phyloP scores from a whole-genome alignment of 2,329 filamentous ascomycete genomes.

The Colletotrichum sp. region DNA sequence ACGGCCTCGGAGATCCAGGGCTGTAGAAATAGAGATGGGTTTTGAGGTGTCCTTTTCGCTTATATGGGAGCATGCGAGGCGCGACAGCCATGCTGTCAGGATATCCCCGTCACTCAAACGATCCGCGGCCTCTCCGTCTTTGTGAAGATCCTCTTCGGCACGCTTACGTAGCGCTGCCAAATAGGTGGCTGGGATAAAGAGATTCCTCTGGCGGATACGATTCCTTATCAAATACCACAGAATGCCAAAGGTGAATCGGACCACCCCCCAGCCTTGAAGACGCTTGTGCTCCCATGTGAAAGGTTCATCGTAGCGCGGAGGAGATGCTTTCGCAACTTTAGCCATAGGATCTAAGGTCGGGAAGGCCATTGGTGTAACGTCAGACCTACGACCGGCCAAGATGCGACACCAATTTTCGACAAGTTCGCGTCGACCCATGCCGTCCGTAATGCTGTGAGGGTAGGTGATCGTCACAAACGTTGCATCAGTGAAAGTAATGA shows the following conservation, averaged over 20 bases:
- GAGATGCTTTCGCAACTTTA: constrained; percentile 19
- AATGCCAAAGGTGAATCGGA: background rate
- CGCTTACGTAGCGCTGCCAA: background rate
- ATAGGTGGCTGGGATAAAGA: constrained; percentile 24
- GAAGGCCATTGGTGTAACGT: constrained; percentile 41
- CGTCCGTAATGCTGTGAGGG: constrained; percentile 47
- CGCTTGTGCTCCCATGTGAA: constrained; percentile 24
- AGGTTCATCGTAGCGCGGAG: constrained; percentile 34
- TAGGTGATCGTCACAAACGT: constrained; percentile 52
- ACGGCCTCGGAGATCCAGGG: constrained; percentile 12
- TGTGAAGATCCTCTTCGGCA: background rate
- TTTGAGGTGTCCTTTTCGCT: background rate
- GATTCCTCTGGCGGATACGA: constrained; percentile 15
- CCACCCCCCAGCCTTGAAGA: background rate
- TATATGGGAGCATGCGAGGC: constrained; percentile 1
- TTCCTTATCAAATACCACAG: constrained; percentile 15
- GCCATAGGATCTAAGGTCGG: constrained; percentile 24
- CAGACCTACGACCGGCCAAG: constrained; percentile 43
- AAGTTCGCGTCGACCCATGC: constrained; percentile 23
- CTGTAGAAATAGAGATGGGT: constrained; percentile 1
- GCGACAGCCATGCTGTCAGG: constrained; percentile 7
- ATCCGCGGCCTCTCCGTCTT: background rate
- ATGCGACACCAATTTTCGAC: constrained; percentile 46
- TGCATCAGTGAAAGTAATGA: constrained; percentile 53
- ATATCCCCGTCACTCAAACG: constrained; percentile 16